Base-by-base conservation (phyloP, 2,329 filamentous ascomycete species). In the Xylariaceae sp. region DNA sequence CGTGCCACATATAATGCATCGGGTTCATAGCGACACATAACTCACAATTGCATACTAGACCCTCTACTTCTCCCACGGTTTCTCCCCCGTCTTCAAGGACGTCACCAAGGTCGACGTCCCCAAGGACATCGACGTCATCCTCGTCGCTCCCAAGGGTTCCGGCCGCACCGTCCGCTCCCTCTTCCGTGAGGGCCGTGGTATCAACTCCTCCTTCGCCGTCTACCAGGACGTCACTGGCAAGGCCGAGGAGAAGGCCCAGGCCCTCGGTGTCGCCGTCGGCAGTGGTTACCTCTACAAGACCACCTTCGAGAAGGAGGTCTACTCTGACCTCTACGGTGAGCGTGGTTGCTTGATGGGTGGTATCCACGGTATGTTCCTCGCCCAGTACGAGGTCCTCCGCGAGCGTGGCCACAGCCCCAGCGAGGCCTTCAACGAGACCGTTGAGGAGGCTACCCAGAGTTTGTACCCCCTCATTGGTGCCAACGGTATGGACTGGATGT, bases 401-500 rank as follows among this genome's bases (percentile, higher is more conserved):
- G 94, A 99, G 88, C 89, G 90, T 71, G 94, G 94, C 79, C 94
- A 99, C 88, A 89, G 85, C 80, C 94, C 94, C 76, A 93, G 89
- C 72, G 94, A 99, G 83, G 94, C 94, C 69, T 99, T 99, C 89
- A 99, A 99, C 87, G 94, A 99, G 91, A 99, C 94, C 69, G 94
- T 99, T 69, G 94, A 99, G 86, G 94, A 99, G 86, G 94, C 94
- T 67, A 99, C 94, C 56, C 94, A 99, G 86, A 91, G 86, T 68
- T 84, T 99, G 74, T 99, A 99, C 86, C 94, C 94, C 66, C 85
- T 99, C 74, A 99, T 99, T 74, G 94, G 93, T 74, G 86, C 85
- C 80, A 89, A 97, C 81, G 94, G 94, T 74, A 97, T 99, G 94
- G 94, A 99, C 84, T 99, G 95, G 92, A 99, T 99, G 94, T 99